Evolutionary conservation across 495 filamentous ascomycete genomes (phyloP), one percentile per base, ranked within the genome.

Genomic region (Penicillium alfredii): DNA sequence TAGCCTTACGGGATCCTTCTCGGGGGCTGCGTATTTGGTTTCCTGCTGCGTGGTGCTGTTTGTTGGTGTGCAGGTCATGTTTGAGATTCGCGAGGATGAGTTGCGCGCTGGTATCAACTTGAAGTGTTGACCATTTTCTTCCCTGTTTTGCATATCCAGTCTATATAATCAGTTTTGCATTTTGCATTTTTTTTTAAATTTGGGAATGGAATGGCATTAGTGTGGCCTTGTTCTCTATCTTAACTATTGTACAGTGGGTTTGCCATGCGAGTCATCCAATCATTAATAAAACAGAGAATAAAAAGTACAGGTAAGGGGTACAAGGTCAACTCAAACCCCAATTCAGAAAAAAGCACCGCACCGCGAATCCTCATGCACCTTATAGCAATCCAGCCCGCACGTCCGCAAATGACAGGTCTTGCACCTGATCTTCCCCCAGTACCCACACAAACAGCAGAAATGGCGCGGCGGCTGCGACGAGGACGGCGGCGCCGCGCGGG

Each of bases 31-130:
- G 3, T 97, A 94, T 52, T 56, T 96, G 31, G 53, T 74, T 3
- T 66, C 70, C 0, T 84, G 88, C 12, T 89, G 80, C 47, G 60
- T 49, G 16, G 74, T 73, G 25, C 52, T 97, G 8, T 99, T 95
- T 54, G 80, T 89, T 3, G 90, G 84, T 10, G 78, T 81, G 11
- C 89, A 96, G 69, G 66, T 94, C 42, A 99, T 97, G 92, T 95
- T 96, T 70, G 93, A 99, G 71, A 73, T 90, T 30, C 66, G 92
- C 32, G 83, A 96, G 64, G 71, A 71, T 44, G 92, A 99, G 70
- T 66, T 73, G 50, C 73, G 90, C 35, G 76, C 71, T 28, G 92
- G 92, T 2, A 85, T 97, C 38, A 71, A 80, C 42, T 44, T 97
- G 64, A 96, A 87, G 64, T 98, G 86, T 58, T 98, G 44, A 64